Evolutionary conservation across 1,139 yeast species (phyloP), one percentile per base, ranked within the genome.

Genomic region (Pichia sp.): DNA sequence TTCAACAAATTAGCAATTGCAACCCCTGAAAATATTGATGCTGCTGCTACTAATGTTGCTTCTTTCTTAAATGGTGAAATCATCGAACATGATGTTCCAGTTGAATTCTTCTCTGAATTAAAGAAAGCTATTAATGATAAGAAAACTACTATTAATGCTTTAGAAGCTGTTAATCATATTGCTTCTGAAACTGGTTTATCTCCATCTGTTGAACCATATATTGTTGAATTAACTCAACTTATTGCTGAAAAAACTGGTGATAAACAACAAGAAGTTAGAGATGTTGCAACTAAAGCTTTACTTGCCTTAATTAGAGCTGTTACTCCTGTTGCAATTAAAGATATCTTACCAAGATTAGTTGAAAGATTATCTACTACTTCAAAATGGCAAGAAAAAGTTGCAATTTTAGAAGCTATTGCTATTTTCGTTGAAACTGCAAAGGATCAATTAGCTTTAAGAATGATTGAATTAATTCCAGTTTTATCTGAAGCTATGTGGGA

Each of bases 401-500:
- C 96, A 61, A 77, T 92, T 65, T 79, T 92, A 71, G 81, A 79
- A 66, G 84, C 96, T 62, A 74, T 92, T 66, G 74, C 95, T 60
- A 81, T 82, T 64, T 79, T 92, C 67, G 98, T 92, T 66, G 95
- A 88, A 71, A 79, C 89, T 63, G 96, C 98, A 64, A 92, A 90
- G 74, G 88, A 76, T 65, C 98, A 90, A 79, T 78, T 92, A 65
- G 96, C 98, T 64, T 81, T 92, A 69, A 88, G 97, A 81, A 90
- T 92, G 97, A 96, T 97, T 67, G 97, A 92, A 79, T 83, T 92
- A 73, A 90, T 92, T 67, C 98, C 98, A 73, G 94, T 86, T 60
- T 79, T 92, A 67, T 92, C 98, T 62, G 98, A 92, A 79, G 87
- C 97, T 65, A 92, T 92, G 97, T 92, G 98, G 98, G 98, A 92